These are phyloP conservation scores for Yamadazyma oceani DNA, from an alignment of 1,139 yeast genomes.

Conservation along the genomic window DNA sequence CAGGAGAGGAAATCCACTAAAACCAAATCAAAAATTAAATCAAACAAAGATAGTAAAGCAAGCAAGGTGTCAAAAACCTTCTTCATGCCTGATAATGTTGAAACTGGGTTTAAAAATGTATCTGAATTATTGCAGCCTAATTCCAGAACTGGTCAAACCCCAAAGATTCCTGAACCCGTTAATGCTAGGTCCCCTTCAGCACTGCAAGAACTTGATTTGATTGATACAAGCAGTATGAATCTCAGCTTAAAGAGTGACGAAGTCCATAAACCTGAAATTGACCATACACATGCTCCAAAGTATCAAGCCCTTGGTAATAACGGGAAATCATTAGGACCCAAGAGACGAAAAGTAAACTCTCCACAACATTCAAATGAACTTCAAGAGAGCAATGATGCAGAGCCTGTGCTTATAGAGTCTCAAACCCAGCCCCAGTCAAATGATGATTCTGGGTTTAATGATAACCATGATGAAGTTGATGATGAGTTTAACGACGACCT, in stretches of 20 bases:
- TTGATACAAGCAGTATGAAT: constrained; percentile 7
- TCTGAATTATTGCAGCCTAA: constrained; percentile 43
- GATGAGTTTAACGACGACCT: constrained; percentile 31
- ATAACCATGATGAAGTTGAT: constrained; percentile 22
- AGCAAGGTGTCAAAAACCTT: constrained; percentile 40
- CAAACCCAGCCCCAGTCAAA: no score
- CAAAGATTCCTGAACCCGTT: background rate
- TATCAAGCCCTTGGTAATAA: constrained; percentile 1
- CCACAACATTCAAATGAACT: background rate
- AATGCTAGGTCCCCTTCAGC: constrained; percentile 13
- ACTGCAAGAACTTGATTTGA: constrained; percentile 10
- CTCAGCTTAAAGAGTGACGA: constrained; percentile 4
- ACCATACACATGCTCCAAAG: constrained; percentile 2
- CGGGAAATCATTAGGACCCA: constrained; percentile 1
- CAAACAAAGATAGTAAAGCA: constrained; percentile 8
- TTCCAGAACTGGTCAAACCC: background rate
- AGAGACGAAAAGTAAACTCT: constrained; percentile 3
- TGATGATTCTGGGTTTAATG: background rate
- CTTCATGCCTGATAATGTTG: constrained; percentile 79
- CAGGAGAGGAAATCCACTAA: constrained; percentile 9
- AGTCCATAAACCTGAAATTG: constrained; percentile 1
- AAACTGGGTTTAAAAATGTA: constrained; percentile 66
- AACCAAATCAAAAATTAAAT: constrained; percentile 21
- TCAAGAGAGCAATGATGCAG: no score
- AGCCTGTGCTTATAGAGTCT: background rate